Conservation (phyloP, 768 basidiomycete genomes). For the Amanita jacksonii region DNA sequence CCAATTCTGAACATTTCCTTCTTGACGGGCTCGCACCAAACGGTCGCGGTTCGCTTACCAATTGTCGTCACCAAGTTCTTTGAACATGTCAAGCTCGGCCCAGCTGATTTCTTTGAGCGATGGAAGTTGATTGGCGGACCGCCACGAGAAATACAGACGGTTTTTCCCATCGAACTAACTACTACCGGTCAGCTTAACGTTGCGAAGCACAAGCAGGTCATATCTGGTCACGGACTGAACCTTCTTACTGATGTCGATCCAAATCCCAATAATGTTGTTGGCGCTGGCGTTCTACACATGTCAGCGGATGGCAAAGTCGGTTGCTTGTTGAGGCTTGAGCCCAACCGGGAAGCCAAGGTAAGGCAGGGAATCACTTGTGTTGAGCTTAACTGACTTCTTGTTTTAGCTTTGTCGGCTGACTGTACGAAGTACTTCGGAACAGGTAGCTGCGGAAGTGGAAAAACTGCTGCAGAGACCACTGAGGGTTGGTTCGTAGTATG, state of each 20-base stretch:
- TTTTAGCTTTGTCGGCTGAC: slow-evolving; percentile 84
- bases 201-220: slow-evolving; percentile 60
- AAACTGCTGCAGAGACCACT: slow-evolving; percentile 41
- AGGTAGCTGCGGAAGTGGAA: slow-evolving; percentile 68
- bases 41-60: slow-evolving; percentile 75
- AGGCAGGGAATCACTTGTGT: slow-evolving; percentile 13
- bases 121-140: slow-evolving; percentile 97
- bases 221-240: slow-evolving; percentile 70
- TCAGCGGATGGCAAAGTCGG: slow-evolving; percentile 91
- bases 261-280: slow-evolving; percentile 88
- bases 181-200: slow-evolving; percentile 65
- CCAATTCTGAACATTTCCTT: slow-evolving; percentile 86
- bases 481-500: slow-evolving; percentile 18
- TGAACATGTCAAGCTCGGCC: slow-evolving; percentile 80
- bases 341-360: slow-evolving; percentile 93
- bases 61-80: slow-evolving; percentile 88
- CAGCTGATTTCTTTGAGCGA: slow-evolving; percentile 89
- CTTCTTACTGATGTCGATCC: slow-evolving; percentile 83
- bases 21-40: slow-evolving; percentile 86
- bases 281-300: slow-evolving; percentile 93
- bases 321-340: slow-evolving; percentile 86
- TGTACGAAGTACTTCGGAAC: slow-evolving; percentile 89
- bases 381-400: not conserved
- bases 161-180: slow-evolving; percentile 75
- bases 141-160: slow-evolving; percentile 81